A percentile compares a stretch with the other conserved stretches of the same genome.
Evolutionary conservation across 2,329 filamentous ascomycete genomes (phyloP).

Genomic region (Penicillium sp.): DNA sequence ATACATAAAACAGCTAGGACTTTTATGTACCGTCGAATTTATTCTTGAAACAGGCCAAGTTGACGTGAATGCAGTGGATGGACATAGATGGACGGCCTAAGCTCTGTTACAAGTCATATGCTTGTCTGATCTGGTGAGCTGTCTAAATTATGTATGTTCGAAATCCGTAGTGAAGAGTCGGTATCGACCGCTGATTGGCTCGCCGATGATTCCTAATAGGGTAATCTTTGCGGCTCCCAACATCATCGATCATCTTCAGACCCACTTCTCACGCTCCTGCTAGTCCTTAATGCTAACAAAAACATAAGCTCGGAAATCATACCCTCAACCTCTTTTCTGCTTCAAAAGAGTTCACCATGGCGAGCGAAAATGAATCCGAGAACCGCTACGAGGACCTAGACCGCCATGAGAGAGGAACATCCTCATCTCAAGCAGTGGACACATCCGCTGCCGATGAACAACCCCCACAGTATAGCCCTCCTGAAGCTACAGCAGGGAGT

Average conservation of each 20-base stretch:
- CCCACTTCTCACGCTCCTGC: neutral
- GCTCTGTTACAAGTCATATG: too few species aligned
- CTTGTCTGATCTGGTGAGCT: neutral
- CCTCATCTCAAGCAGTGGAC: neutral
- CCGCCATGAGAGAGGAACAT: neutral
- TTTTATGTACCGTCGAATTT: neutral
- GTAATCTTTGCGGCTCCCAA: neutral
- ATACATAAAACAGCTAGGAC: too few species aligned
- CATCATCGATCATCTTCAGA: neutral
- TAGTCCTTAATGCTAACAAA: neutral
- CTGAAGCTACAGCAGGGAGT: neutral
- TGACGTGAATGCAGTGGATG: neutral
- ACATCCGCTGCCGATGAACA: neutral
- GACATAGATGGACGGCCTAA: neutral
- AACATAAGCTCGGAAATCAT: neutral
- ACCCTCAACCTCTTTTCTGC: neutral
- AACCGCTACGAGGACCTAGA: conserved; percentile 6
- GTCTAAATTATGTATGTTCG: neutral
- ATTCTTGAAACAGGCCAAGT: neutral
- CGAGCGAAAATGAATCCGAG: neutral
- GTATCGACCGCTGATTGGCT: neutral
- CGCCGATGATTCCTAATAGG: neutral
- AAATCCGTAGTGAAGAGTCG: neutral
- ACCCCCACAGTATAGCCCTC: neutral
- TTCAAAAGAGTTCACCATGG: neutral